These are phyloP conservation scores for Ailanthus altissimus DNA, from an alignment of 345 rosid species.

Conservation along the genomic window DNA sequence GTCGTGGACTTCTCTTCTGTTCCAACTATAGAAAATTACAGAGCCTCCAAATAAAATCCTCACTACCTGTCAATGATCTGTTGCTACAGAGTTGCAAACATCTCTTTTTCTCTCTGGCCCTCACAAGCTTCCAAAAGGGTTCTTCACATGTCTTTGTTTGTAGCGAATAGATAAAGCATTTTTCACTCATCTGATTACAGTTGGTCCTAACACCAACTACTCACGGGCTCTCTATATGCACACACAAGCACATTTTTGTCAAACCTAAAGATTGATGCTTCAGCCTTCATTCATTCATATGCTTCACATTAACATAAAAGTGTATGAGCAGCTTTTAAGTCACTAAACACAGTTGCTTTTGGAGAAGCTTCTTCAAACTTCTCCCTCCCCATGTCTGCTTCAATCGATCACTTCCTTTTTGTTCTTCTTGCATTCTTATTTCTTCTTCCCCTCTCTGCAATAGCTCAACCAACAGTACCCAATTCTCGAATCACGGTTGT, in stretches of 20 bases:
- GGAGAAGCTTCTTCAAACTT: conserved; percentile 41
- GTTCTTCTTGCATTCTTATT: conserved; percentile 42
- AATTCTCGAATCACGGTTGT: conserved; percentile 65
- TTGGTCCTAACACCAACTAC: conserved; percentile 51
- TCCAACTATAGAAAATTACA: conserved; percentile 4
- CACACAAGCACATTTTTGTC: conserved; percentile 17
- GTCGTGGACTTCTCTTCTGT: conserved; percentile 15
- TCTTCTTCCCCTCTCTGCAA: conserved; percentile 25
- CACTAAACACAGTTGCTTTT: conserved; percentile 12
- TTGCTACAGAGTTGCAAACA: conserved; percentile 16
- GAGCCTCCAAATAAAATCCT: conserved; percentile 23
- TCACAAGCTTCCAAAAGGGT: conserved; percentile 40
- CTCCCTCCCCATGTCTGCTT: conserved; percentile 32
- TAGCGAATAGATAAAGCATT: conserved; percentile 48
- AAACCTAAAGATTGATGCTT: conserved; percentile 6
- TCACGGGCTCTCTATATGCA: conserved; percentile 67
- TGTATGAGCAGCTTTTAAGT: neutral
- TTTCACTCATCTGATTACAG: conserved; percentile 28
- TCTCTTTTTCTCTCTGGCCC: conserved; percentile 3
- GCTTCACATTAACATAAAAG: conserved; percentile 9
- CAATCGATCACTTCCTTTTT: conserved; percentile 49
- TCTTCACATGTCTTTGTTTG: conserved; percentile 92
- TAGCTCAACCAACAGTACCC: conserved; percentile 33
- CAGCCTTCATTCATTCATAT: neutral
- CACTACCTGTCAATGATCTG: conserved; percentile 25